These are phyloP conservation scores for Fusarium verticillioides DNA, from an alignment of 2,329 filamentous ascomycete genomes.

Conservation along the genomic window DNA sequence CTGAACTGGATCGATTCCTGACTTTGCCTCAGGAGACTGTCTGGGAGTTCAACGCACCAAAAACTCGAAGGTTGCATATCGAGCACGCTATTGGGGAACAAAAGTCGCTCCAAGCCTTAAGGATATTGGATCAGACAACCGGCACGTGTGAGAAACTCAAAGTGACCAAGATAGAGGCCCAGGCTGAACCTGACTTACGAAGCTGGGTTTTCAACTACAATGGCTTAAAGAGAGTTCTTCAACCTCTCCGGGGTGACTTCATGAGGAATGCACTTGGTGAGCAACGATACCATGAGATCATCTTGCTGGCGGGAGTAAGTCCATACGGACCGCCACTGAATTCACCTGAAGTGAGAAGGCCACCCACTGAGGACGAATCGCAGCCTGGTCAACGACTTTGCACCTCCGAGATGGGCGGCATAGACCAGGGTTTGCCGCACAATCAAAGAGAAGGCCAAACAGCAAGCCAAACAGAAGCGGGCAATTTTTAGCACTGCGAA, in stretches of 20 bases:
- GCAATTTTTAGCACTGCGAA: neutral
- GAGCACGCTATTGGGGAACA: neutral
- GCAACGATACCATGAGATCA: constrained; percentile 8
- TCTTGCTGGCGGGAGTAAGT: constrained; percentile 3
- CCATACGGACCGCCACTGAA: neutral
- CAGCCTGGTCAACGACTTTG: neutral
- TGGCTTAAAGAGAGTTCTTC: neutral
- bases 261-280: constrained; percentile 6
- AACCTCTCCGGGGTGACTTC: neutral
- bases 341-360: constrained; percentile 3
- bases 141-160: neutral
- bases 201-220: neutral
- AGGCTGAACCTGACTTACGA: neutral
- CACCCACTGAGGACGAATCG: neutral
- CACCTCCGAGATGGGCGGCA: neutral
- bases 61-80: neutral
- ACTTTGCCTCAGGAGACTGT: neutral
- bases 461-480: neutral
- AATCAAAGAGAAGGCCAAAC: neutral
- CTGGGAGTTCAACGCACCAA: neutral
- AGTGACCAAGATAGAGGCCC: neutral
- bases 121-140: neutral
- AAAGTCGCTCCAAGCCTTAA: neutral
- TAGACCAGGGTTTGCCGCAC: neutral
- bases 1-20: neutral